Evolutionary conservation across 2,329 filamentous ascomycete genomes (phyloP), one percentile per base, ranked within the genome.

Genomic region (Monilinia fructicola): DNA sequence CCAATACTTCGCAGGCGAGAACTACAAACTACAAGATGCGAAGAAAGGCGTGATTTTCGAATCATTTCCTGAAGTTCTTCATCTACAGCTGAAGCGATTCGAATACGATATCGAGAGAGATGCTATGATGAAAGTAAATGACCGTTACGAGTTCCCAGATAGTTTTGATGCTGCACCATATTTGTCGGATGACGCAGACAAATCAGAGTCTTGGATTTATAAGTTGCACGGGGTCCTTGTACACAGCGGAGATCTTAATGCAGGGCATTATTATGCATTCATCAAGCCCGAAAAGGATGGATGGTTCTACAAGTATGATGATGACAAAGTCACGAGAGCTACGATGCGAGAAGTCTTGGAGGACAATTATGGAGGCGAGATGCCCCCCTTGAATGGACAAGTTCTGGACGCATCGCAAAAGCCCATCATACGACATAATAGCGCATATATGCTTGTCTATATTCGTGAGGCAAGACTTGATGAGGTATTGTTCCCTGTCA

Each of bases 381-480:
- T 64, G 38, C 62, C 72, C 7, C 77, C 81, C 7, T 78, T 82
- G 1, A 82, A 82, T 64, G 81, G 82, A 12, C 65, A 67, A 72
- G 79, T 16, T 81, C 42, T 40, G 26, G 82, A 79, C n/a, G 81
- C 83, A 60, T 87, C 85, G 77, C 84, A 85, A 75, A 78, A 81
- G 4, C 85, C 86, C 1, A 78, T 87, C 21, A 84, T 89, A 79
- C 83, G 87, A 64, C 85, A 87, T 68, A 89, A 88, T 78, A 99
- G 93, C 77, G 96, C 95, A 6, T 99, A 99, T 82, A 99, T 99
- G 95, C 80, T 99, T 82, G 96, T 99, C 2, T 99, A 99, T 76
- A 92, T 99, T 71, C 89, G 95, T 55, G 91, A 97, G 77, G 90
- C 89, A 62, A 87, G 89, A 66, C 79, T 96, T n/a, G 91, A 97